Evolutionary conservation across 2,329 filamentous ascomycete species (phyloP).

Genomic region (Neofusicoccum sp.): DNA sequence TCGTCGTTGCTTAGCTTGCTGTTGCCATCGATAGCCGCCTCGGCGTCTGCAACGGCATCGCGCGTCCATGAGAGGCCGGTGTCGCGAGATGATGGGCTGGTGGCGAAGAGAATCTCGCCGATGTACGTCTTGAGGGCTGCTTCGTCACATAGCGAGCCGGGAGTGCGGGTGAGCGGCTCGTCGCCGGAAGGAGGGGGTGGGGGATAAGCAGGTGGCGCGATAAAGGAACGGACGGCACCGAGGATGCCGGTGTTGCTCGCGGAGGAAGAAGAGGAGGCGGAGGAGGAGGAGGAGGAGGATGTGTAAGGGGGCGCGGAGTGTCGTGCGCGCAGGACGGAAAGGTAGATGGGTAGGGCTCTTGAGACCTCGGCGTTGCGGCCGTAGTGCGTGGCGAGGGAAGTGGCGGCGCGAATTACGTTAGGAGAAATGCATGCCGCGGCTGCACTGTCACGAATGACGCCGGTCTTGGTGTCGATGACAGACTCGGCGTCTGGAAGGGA

Average conservation of each 20-base stretch:
- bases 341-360: conserved; percentile 77
- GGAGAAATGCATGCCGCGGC: conserved; percentile 50
- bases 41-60: conserved; percentile 80
- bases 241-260: conserved; percentile 35
- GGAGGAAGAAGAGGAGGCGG: conserved; percentile 27
- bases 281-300: neutral
- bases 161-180: conserved; percentile 64
- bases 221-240: conserved; percentile 41
- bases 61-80: conserved; percentile 87
- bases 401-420: conserved; percentile 76
- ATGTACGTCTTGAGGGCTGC: conserved; percentile 87
- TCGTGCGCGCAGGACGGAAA: conserved; percentile 80
- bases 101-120: conserved; percentile 86
- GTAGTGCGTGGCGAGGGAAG: conserved; percentile 76
- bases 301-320: conserved; percentile 54
- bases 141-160: conserved; percentile 76
- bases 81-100: conserved; percentile 55
- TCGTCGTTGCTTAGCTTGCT: conserved; percentile 40
- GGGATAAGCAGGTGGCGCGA: conserved; percentile 67
- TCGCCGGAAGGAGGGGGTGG: conserved; percentile 71
- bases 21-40: conserved; percentile 52
- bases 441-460: conserved; percentile 47
- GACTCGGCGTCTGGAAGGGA: conserved; percentile 51
- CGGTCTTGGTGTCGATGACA: conserved; percentile 64
- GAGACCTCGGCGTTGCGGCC: conserved; percentile 69